Conservation (phyloP, 1,284 basidiomycete species). For the Boletus subluridellus region DNA sequence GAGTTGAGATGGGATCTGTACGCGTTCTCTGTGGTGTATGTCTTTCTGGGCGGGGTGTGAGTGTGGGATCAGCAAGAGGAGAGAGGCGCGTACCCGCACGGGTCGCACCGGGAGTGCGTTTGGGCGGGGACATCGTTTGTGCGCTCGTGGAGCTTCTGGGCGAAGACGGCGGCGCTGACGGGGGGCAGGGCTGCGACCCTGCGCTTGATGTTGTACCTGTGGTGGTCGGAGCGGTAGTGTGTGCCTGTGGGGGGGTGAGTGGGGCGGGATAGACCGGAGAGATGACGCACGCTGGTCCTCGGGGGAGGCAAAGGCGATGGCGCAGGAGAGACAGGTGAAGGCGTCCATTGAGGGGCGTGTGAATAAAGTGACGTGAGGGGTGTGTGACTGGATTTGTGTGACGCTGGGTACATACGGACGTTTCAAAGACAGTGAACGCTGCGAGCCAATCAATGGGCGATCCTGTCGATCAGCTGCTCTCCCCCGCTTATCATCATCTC, state of each 20-base stretch:
- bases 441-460: conserved; percentile 54
- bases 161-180: conserved; percentile 76
- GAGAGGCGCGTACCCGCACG: conserved; percentile 68
- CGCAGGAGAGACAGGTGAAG: conserved; percentile 92
- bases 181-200: conserved; percentile 90
- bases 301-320: conserved; percentile 82
- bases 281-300: conserved; percentile 76
- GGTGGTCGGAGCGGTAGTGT: conserved; percentile 94
- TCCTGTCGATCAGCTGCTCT: conserved; percentile 64
- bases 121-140: conserved; percentile 65
- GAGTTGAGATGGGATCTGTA: conserved; percentile 86
- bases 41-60: conserved; percentile 58
- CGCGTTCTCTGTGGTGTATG: conserved; percentile 87
- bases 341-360: conserved; percentile 4
- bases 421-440: conserved; percentile 30
- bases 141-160: conserved; percentile 86
- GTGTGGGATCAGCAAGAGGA: neutral
- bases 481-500: conserved; percentile 55
- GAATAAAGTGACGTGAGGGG: conserved; percentile 7
- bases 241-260: conserved; percentile 46
- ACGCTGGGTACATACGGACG: conserved; percentile 10
- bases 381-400: conserved; percentile 4
- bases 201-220: conserved; percentile 98
- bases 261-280: neutral
- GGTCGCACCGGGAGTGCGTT: conserved; percentile 62